phyloP scores from a whole-genome alignment of 768 basidiomycete species.

The Boletus vermiculosoides region DNA sequence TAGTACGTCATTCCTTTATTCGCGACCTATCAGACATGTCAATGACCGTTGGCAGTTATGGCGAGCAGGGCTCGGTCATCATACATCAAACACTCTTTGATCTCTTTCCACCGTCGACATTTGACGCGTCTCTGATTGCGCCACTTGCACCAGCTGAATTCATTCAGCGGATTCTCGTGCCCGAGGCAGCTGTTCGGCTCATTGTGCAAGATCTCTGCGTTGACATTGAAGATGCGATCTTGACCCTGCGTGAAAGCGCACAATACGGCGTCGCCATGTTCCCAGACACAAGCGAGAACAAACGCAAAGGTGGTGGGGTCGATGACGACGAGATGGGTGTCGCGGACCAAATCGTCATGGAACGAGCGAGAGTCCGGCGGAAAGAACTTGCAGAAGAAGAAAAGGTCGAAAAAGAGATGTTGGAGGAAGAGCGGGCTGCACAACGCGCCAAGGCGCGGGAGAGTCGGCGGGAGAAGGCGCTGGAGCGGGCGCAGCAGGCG shows the following conservation, averaged over 20 bases:
- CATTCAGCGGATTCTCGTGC: slow-evolving; percentile 81
- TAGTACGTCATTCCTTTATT: slow-evolving; percentile 58
- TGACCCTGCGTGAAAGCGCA: slow-evolving; percentile 70
- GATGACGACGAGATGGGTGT: slow-evolving; percentile 33
- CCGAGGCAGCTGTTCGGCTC: slow-evolving; percentile 80
- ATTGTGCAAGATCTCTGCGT: slow-evolving; percentile 73
- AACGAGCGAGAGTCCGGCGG: slow-evolving; percentile 41
- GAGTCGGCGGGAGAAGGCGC: slow-evolving; percentile 21
- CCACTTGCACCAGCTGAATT: slow-evolving; percentile 78
- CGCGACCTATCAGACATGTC: background rate
- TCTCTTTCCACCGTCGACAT: slow-evolving; percentile 64
- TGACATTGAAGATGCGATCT: slow-evolving; percentile 47
- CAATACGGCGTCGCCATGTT: slow-evolving; percentile 87
- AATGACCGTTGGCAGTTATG: slow-evolving; percentile 56
- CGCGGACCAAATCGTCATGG: slow-evolving; percentile 44
- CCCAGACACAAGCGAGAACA: slow-evolving; percentile 43
- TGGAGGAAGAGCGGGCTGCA: slow-evolving; percentile 24
- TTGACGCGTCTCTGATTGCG: slow-evolving; percentile 50
- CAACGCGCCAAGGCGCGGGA: slow-evolving; percentile 20
- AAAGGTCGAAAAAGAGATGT: slow-evolving; percentile 30
- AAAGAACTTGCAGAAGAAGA: slow-evolving; percentile 45
- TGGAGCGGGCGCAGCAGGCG: slow-evolving; percentile 20
- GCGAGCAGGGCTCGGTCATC: slow-evolving; percentile 78
- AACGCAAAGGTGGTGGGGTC: slow-evolving; percentile 36
- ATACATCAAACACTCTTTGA: slow-evolving; percentile 75